A percentile compares a stretch with the other conserved stretches of the same genome.
Conservation (phyloP, 441 rosid genomes). For the Melastoma candidum region DNA sequence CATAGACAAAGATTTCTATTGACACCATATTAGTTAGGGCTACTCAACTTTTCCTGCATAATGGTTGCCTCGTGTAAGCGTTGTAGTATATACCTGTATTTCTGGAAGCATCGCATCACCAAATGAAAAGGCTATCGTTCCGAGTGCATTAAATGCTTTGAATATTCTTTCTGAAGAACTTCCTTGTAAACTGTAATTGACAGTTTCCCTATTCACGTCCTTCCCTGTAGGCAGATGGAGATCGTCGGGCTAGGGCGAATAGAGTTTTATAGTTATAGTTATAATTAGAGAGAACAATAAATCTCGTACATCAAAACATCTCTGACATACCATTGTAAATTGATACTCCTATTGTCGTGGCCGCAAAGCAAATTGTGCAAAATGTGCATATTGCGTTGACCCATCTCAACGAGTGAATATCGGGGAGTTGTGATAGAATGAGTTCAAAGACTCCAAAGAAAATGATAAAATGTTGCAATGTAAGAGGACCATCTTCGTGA, state of each 20-base stretch:
- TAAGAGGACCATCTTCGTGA: constrained; percentile 22
- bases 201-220: constrained; percentile 24
- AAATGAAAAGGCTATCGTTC: constrained; percentile 44
- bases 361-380: constrained; percentile 42
- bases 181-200: constrained; percentile 34
- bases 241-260: neutral
- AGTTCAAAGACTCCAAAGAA: constrained; percentile 40
- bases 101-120: constrained; percentile 60
- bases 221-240: constrained; percentile 19
- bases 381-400: constrained; percentile 35
- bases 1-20: too few relatives aligned
- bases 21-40: too few relatives aligned
- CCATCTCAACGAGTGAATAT: constrained; percentile 47
- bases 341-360: constrained; percentile 36
- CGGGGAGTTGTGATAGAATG: constrained; percentile 41
- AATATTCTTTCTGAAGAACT: constrained; percentile 30
- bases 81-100: constrained; percentile 29
- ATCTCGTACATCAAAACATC: neutral
- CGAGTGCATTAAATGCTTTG: constrained; percentile 45
- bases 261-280: neutral
- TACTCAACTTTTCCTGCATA: too few relatives aligned
- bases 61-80: too few relatives aligned
- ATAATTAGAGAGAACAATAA: neutral
- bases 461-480: constrained; percentile 35
- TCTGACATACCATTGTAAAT: constrained; percentile 27